Conservation (phyloP, 2,329 filamentous ascomycete species). For the Geoglossum cookeanum region DNA sequence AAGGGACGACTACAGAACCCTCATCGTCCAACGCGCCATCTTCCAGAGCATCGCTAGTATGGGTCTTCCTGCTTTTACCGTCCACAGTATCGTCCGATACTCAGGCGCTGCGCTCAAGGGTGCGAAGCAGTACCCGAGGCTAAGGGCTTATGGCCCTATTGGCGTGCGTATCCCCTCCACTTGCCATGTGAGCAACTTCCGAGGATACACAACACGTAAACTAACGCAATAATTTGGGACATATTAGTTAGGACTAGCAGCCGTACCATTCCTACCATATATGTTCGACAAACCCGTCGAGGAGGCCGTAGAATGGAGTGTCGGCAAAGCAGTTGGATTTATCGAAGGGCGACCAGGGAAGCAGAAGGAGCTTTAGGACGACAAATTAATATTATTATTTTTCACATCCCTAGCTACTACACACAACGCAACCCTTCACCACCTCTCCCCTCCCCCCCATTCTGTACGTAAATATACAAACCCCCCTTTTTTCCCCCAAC, state of each 20-base stretch:
- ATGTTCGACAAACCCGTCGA: conserved; percentile 89
- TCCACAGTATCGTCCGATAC: conserved; percentile 82
- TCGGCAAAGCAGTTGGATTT: conserved; percentile 2
- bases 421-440: too few species aligned
- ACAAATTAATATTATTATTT: too few species aligned
- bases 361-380: conserved; percentile 21
- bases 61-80: conserved; percentile 84
- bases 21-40: conserved; percentile 77
- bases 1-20: conserved; percentile 74
- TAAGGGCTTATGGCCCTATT: conserved; percentile 80
- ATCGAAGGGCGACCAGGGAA: conserved; percentile 14
- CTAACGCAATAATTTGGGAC: too few species aligned
- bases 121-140: conserved; percentile 44
- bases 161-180: conserved; percentile 40
- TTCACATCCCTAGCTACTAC: too few species aligned
- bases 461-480: too few species aligned
- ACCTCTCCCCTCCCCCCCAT: too few species aligned
- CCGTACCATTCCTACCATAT: conserved; percentile 63
- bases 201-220: conserved; percentile 6
- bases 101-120: conserved; percentile 73
- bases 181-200: neutral
- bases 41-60: conserved; percentile 87
- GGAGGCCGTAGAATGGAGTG: conserved; percentile 69
- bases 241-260: conserved; percentile 35
- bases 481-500: too few species aligned